Percentiles rank a stretch among this genome's conserved stretches.
Evolutionary conservation across 495 filamentous ascomycete genomes (phyloP).

Genomic region (Neurospora pannonica): DNA sequence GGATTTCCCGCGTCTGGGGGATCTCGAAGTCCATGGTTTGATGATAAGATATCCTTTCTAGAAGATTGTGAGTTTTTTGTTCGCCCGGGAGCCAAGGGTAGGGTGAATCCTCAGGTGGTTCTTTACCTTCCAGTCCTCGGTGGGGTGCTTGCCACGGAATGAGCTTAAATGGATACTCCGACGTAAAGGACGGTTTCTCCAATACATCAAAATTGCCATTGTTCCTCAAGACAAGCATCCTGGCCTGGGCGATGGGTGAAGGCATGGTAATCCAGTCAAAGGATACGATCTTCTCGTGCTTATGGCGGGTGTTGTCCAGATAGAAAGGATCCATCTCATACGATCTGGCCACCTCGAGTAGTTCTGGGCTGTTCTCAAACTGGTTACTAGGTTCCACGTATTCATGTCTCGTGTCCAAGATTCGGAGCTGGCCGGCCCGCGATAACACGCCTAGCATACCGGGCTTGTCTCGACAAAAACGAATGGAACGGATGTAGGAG

Average conservation of each 20-base stretch:
- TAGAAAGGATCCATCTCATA: constrained; percentile 44
- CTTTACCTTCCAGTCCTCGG: constrained; percentile 35
- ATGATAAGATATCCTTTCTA: constrained; percentile 36
- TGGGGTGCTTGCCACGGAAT: constrained; percentile 37
- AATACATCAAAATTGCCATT: constrained; percentile 59
- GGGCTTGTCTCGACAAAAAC: constrained; percentile 65
- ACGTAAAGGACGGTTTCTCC: constrained; percentile 48
- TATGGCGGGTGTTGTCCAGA: constrained; percentile 28
- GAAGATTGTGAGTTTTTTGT: not conserved
- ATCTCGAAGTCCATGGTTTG: constrained; percentile 37
- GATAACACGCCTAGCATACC: constrained; percentile 69
- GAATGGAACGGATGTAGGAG: constrained; percentile 62
- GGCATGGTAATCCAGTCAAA: constrained; percentile 76
- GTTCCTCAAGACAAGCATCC: constrained; percentile 57
- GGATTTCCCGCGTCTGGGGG: constrained; percentile 28
- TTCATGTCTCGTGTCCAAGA: constrained; percentile 60
- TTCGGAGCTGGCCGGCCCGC: constrained; percentile 67
- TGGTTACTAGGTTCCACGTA: constrained; percentile 31
- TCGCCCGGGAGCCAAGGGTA: constrained; percentile 6
- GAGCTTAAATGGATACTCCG: constrained; percentile 39
- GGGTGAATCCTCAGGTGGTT: not conserved
- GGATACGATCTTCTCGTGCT: constrained; percentile 60
- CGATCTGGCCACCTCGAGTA: constrained; percentile 43
- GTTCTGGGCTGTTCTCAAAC: constrained; percentile 35
- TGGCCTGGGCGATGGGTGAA: constrained; percentile 49